Conservation (phyloP, 1,284 basidiomycete genomes). For the Cystobasidium slooffiae region DNA sequence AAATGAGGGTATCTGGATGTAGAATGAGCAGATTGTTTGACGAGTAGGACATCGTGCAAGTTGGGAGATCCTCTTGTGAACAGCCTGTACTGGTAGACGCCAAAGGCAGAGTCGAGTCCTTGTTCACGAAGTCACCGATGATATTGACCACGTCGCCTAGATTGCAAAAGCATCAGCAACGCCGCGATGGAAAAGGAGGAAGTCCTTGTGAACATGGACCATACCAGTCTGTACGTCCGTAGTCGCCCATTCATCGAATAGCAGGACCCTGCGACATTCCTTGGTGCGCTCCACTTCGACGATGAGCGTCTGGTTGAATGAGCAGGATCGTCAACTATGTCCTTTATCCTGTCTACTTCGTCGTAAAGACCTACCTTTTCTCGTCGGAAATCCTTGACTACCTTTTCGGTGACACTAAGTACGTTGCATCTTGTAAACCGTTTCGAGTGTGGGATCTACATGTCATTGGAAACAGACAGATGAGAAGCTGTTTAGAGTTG, state of each 20-base stretch:
- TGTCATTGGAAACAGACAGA: not conserved
- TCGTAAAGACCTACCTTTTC: not conserved
- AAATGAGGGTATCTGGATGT: constrained; percentile 86
- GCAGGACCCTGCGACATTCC: constrained; percentile 37
- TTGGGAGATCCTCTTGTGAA: constrained; percentile 25
- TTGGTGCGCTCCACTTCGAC: constrained; percentile 33
- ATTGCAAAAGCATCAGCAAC: not conserved
- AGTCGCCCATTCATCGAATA: constrained; percentile 50
- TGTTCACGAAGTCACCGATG: constrained; percentile 60
- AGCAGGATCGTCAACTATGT: constrained; percentile 8
- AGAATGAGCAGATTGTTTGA: constrained; percentile 65
- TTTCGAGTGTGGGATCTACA: constrained; percentile 10
- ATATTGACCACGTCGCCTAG: constrained; percentile 78
- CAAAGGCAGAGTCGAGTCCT: constrained; percentile 47
- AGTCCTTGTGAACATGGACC: not conserved
- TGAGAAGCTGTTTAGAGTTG: not conserved
- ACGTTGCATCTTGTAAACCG: constrained; percentile 42
- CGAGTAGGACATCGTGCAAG: constrained; percentile 36
- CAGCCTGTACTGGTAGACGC: constrained; percentile 63
- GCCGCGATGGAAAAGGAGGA: not conserved
- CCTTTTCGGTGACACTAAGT: constrained; percentile 43
- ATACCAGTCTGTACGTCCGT: constrained; percentile 44
- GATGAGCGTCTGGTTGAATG: constrained; percentile 38
- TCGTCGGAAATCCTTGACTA: constrained; percentile 29
- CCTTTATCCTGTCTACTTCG: not conserved